Evolutionary conservation across 257 asterid species (phyloP).

Genomic region (Oldenlandia corymbosa): DNA sequence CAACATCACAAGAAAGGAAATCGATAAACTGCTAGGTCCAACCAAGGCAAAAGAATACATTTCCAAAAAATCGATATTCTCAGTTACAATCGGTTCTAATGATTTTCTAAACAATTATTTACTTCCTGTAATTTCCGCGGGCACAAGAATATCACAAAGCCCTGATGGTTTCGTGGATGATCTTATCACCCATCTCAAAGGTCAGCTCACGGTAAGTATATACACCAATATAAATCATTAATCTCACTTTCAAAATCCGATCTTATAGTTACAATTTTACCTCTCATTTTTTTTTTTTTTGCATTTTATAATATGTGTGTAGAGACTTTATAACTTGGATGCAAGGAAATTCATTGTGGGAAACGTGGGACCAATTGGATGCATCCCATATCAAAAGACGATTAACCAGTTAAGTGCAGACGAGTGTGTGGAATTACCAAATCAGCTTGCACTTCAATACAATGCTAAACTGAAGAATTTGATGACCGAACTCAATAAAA

Average conservation of each 20-base stretch:
- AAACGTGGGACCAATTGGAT: slow-evolving; percentile 90
- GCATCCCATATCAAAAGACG: slow-evolving; percentile 89
- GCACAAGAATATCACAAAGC: slow-evolving; percentile 57
- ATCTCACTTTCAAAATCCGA: no score
- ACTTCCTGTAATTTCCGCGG: slow-evolving; percentile 64
- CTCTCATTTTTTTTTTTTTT: no score
- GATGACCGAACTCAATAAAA: slow-evolving; percentile 42
- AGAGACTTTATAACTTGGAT: slow-evolving; percentile 77
- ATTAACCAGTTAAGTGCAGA: slow-evolving; percentile 52
- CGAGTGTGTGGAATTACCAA: slow-evolving; percentile 74
- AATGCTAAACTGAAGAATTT: slow-evolving; percentile 64
- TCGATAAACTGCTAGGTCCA: slow-evolving; percentile 53
- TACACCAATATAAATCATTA: no score
- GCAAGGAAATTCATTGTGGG: slow-evolving; percentile 77
- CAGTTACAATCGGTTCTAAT: slow-evolving; percentile 76
- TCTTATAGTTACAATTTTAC: no score
- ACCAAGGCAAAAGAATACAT: slow-evolving; percentile 66
- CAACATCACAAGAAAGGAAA: slow-evolving; percentile 69
- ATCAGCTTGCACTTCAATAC: slow-evolving; percentile 70
- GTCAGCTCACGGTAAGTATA: slow-evolving; percentile 65
- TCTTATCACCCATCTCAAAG: slow-evolving; percentile 53
- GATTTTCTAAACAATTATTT: slow-evolving; percentile 90
- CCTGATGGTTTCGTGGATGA: slow-evolving; percentile 73
- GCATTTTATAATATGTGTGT: no score
- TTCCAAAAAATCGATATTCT: slow-evolving; percentile 57